phyloP scores from a whole-genome alignment of 2,329 filamentous ascomycete species.

The Hymenotorrendiella dingleyae region DNA sequence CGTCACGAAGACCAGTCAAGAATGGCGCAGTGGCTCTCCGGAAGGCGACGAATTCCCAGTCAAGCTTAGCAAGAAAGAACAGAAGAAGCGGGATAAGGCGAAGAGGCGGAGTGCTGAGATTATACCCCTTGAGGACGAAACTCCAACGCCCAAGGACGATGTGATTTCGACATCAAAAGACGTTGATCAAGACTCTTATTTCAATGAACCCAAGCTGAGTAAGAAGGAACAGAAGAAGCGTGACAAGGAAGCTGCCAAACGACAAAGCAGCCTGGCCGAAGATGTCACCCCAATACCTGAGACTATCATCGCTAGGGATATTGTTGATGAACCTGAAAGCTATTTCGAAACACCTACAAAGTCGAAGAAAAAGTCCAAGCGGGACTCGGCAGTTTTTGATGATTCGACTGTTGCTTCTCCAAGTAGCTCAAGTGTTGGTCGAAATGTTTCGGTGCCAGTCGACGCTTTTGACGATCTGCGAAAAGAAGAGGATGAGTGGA shows the following conservation, averaged over 20 bases:
- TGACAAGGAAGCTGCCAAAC: slow-evolving; percentile 37
- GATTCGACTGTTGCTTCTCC: slow-evolving; percentile 28
- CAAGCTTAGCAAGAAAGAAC: slow-evolving; percentile 34
- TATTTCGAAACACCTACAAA: slow-evolving; percentile 28
- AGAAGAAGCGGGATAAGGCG: slow-evolving; percentile 40
- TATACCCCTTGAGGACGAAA: slow-evolving; percentile 9
- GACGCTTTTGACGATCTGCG: slow-evolving; percentile 29
- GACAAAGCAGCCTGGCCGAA: slow-evolving; percentile 30
- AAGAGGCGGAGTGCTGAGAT: slow-evolving; percentile 25
- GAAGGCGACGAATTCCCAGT: slow-evolving; percentile 28
- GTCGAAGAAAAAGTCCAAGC: slow-evolving; percentile 30
- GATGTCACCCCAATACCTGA: slow-evolving; percentile 19
- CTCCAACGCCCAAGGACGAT: slow-evolving; percentile 11
- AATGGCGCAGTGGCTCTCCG: slow-evolving; percentile 31
- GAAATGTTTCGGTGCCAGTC: slow-evolving; percentile 23
- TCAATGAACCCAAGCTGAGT: slow-evolving; percentile 33
- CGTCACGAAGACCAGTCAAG: slow-evolving; percentile 36
- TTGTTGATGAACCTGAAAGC: slow-evolving; percentile 27
- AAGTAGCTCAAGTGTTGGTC: slow-evolving; percentile 13
- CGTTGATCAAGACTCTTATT: slow-evolving; percentile 25
- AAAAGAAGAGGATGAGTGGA: slow-evolving; percentile 33
- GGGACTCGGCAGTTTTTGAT: slow-evolving; percentile 29
- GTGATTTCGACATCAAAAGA: slow-evolving; percentile 13
- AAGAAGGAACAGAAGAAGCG: slow-evolving; percentile 46
- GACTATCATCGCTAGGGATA: slow-evolving; percentile 10